Evolutionary conservation across 2,329 filamentous ascomycete genomes (phyloP).

Genomic region (Lachnellula occidentalis): DNA sequence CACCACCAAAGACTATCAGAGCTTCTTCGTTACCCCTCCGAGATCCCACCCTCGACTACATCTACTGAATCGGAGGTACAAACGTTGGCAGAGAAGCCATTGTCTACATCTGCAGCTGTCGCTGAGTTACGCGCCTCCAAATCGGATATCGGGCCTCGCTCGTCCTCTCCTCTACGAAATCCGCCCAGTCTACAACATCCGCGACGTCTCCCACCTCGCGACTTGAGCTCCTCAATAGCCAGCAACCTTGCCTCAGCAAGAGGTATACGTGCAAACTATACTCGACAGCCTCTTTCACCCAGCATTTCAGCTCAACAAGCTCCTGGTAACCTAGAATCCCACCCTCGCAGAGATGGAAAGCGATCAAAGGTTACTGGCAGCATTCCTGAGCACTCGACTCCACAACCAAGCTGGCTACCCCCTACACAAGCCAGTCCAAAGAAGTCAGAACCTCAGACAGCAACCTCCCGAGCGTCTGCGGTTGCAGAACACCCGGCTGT

Average conservation of each 20-base stretch:
- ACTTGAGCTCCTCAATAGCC: constrained; percentile 76
- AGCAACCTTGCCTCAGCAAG: constrained; percentile 82
- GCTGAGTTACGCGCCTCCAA: constrained; percentile 30
- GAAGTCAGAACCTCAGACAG: constrained; percentile 25
- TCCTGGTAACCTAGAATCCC: constrained; percentile 61
- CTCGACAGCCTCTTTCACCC: constrained; percentile 63
- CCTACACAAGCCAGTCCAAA: constrained; percentile 33
- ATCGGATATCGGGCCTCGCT: constrained; percentile 25
- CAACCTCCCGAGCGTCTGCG: constrained; percentile 28
- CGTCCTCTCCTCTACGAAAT: constrained; percentile 24
- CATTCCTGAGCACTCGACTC: constrained; percentile 44
- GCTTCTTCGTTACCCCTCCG: constrained; percentile 64
- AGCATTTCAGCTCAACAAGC: constrained; percentile 70
- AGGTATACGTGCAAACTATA: constrained; percentile 64
- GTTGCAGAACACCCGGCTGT: constrained; percentile 24
- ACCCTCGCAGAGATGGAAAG: constrained; percentile 45
- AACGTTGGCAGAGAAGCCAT: constrained; percentile 23
- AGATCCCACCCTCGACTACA: constrained; percentile 22
- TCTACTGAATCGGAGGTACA: constrained; percentile 26
- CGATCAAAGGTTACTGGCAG: constrained; percentile 43
- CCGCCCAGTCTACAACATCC: constrained; percentile 26
- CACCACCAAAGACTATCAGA: constrained; percentile 82
- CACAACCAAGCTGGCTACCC: constrained; percentile 48
- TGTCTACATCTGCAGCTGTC: constrained; percentile 29
- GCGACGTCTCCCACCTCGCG: constrained; percentile 49